Evolutionary conservation across 31 red algal species (phyloP).

Genomic region (Odonthalia washingtoniensis): DNA sequence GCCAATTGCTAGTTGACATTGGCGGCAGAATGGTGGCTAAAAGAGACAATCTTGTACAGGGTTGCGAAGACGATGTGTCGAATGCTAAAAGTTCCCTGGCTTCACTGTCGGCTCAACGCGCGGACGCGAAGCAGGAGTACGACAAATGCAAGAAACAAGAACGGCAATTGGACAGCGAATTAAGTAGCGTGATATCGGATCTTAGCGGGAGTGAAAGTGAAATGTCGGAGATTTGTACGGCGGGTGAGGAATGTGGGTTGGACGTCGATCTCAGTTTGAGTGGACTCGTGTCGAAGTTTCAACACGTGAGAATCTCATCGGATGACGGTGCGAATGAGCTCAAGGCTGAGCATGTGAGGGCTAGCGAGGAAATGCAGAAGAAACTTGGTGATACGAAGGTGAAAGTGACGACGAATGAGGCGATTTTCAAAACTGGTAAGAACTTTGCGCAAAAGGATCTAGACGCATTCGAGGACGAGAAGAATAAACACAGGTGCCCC

Average conservation of each 20-base stretch:
- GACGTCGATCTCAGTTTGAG: conserved; percentile 22
- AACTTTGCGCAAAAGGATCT: conserved; percentile 58
- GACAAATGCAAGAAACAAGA: not conserved
- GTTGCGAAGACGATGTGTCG: not conserved
- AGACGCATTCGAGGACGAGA: conserved; percentile 55
- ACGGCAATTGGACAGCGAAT: not conserved
- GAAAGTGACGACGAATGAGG: conserved; percentile 46
- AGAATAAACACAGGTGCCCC: conserved; percentile 59
- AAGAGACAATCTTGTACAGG: not conserved
- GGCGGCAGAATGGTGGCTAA: conserved; percentile 41
- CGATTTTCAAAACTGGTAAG: conserved; percentile 58
- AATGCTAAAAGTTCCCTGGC: not conserved
- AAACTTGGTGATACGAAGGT: conserved; percentile 40
- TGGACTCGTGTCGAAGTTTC: conserved; percentile 30
- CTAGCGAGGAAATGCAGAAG: conserved; percentile 26
- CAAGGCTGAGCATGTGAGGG: conserved; percentile 42
- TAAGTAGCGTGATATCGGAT: not conserved
- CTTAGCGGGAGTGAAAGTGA: conserved; percentile 17
- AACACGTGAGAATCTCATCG: conserved; percentile 37
- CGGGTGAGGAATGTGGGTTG: not conserved
- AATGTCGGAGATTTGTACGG: not conserved
- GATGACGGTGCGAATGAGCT: conserved; percentile 5
- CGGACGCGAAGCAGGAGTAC: not conserved
- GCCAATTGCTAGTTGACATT: conserved; percentile 23
- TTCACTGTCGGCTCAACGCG: not conserved